A percentile compares a stretch with the other conserved stretches of the same genome.
Conservation (phyloP, 495 filamentous ascomycete species). For the Talaromyces proteolyticus region DNA sequence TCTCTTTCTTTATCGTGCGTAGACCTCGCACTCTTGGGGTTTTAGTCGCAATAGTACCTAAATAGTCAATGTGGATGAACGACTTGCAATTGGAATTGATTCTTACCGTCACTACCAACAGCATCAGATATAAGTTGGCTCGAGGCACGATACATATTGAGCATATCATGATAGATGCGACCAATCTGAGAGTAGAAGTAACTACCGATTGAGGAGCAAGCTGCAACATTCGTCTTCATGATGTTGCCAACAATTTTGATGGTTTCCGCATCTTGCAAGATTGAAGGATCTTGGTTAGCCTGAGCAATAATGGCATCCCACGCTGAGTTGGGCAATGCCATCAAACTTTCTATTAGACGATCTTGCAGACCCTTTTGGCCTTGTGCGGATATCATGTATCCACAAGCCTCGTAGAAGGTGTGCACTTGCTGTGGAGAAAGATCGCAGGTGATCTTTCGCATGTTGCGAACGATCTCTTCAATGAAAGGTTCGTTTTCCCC, state of each 20-base stretch:
- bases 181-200: conserved; percentile 99
- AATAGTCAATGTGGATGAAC: conserved; percentile 13
- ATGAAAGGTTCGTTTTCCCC: conserved; percentile 96
- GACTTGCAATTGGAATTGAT: not conserved
- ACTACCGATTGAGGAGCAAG: conserved; percentile 88
- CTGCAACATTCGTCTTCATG: conserved; percentile 99
- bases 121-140: conserved; percentile 91
- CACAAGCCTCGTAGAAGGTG: conserved; percentile 98
- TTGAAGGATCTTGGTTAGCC: conserved; percentile 73
- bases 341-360: conserved; percentile 83
- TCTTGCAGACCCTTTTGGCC: conserved; percentile 90
- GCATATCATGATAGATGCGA: conserved; percentile 96
- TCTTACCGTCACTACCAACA: conserved; percentile 76
- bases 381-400: conserved; percentile 98
- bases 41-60: conserved; percentile 90
- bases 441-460: conserved; percentile 92
- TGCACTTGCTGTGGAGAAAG: conserved; percentile 95
- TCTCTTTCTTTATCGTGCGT: conserved; percentile 98
- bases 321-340: conserved; percentile 86
- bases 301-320: conserved; percentile 91
- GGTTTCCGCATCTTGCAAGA: conserved; percentile 84
- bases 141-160: conserved; percentile 97
- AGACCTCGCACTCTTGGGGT: conserved; percentile 93
- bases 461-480: conserved; percentile 93
- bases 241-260: conserved; percentile 99